These are phyloP conservation scores for Colletotrichum salicis DNA, from an alignment of 2,329 filamentous ascomycete species.

Conservation along the genomic window DNA sequence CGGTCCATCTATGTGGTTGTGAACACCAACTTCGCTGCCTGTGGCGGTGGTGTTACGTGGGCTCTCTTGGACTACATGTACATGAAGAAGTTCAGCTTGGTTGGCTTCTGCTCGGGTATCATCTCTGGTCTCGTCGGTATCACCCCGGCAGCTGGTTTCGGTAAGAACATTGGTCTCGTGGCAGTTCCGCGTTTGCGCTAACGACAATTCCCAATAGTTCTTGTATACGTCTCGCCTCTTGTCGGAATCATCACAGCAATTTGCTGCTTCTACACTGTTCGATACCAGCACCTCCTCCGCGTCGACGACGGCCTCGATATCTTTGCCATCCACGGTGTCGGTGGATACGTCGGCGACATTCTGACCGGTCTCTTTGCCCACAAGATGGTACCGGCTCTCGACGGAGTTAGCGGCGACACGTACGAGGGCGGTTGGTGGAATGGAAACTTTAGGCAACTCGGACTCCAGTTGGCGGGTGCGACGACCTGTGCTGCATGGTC, in stretches of 20 bases:
- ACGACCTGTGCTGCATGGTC: conserved; percentile 65
- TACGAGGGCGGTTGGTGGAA: conserved; percentile 63
- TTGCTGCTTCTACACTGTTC: conserved; percentile 57
- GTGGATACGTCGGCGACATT: conserved; percentile 67
- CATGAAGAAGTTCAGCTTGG: conserved; percentile 59
- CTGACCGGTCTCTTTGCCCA: conserved; percentile 68
- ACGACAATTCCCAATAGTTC: conserved; percentile 42
- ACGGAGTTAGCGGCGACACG: conserved; percentile 54
- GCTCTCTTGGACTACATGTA: conserved; percentile 62
- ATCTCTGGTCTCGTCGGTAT: conserved; percentile 90
- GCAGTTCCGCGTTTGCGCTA: background rate
- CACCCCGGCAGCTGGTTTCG: conserved; percentile 80
- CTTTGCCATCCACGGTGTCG: conserved; percentile 68
- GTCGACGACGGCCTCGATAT: conserved; percentile 70
- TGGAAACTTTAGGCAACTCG: conserved; percentile 64
- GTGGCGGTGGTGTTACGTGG: conserved; percentile 64
- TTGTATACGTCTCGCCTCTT: conserved; percentile 60
- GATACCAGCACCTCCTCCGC: conserved; percentile 61
- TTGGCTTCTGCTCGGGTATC: conserved; percentile 84
- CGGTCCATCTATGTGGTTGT: conserved; percentile 65
- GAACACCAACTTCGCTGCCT: conserved; percentile 69
- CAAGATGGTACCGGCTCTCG: conserved; percentile 58
- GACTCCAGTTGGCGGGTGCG: conserved; percentile 67
- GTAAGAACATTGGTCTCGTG: conserved; percentile 6
- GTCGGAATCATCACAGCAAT: conserved; percentile 63